These are phyloP conservation scores for Colletotrichum spinosum DNA, from an alignment of 2,329 filamentous ascomycete species.

Conservation along the genomic window DNA sequence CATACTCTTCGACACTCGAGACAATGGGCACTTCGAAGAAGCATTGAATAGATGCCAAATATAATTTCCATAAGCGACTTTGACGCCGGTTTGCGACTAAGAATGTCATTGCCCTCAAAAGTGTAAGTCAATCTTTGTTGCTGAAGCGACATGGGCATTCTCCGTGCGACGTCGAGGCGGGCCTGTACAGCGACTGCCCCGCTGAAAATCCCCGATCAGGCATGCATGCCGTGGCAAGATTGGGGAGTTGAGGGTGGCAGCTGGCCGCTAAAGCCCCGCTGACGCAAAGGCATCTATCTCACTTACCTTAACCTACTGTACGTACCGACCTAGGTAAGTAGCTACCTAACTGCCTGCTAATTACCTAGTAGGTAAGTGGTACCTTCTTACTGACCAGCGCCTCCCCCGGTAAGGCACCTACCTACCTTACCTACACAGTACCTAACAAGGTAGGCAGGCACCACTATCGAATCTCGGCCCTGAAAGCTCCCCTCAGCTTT, in stretches of 20 bases:
- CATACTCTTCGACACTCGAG: not conserved
- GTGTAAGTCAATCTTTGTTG: too few relatives aligned
- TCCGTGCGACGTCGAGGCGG: not conserved
- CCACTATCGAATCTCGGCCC: constrained; percentile 9
- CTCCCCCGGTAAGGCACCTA: not conserved
- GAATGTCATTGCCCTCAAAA: too few relatives aligned
- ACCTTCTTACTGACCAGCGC: too few relatives aligned
- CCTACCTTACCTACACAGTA: constrained; percentile 3
- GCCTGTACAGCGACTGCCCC: constrained; percentile 6
- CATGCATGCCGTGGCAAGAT: constrained; percentile 3
- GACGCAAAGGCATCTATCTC: constrained; percentile 24
- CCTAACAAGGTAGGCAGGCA: constrained; percentile 13
- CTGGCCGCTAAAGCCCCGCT: constrained; percentile 23
- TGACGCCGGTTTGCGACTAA: too few relatives aligned
- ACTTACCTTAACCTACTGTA: constrained; percentile 4
- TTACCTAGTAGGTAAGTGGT: too few relatives aligned
- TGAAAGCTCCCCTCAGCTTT: not conserved
- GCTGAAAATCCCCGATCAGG: constrained; percentile 17
- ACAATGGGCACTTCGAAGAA: not conserved
- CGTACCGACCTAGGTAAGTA: not conserved
- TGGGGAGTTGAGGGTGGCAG: not conserved
- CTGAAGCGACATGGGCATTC: not conserved
- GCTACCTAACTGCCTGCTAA: constrained; percentile 16
- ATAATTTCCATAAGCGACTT: too few relatives aligned
- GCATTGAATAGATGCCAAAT: too few relatives aligned